A percentile compares a stretch with the other conserved stretches of the same genome.
Evolutionary conservation across 2,329 filamentous ascomycete genomes (phyloP).

Genomic region (Pseudogymnoascus sp.): DNA sequence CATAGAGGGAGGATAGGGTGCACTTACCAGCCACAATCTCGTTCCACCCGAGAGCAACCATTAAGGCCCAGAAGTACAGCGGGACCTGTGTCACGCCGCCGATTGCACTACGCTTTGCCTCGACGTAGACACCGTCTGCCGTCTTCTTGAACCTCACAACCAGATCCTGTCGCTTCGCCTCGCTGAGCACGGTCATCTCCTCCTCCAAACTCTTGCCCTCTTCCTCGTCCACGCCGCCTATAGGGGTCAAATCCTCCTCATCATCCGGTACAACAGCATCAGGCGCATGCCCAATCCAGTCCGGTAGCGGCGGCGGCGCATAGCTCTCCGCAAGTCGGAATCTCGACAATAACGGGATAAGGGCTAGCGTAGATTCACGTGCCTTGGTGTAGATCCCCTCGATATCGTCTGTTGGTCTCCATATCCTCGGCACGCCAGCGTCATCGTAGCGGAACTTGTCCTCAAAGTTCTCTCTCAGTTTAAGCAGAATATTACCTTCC

Average conservation of each 20-base stretch:
- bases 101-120: constrained; percentile 94
- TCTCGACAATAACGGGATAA: constrained; percentile 80
- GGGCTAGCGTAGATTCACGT: constrained; percentile 79
- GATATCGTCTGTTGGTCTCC: constrained; percentile 94
- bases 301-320: constrained; percentile 69
- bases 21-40: constrained; percentile 84
- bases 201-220: constrained; percentile 91
- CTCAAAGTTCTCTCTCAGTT: constrained; percentile 96
- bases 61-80: constrained; percentile 83
- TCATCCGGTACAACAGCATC: constrained; percentile 67
- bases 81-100: constrained; percentile 91
- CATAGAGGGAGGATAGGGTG: constrained; percentile 9
- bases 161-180: constrained; percentile 83
- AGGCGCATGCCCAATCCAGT: constrained; percentile 75
- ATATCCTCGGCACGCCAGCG: constrained; percentile 86
- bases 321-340: constrained; percentile 72
- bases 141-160: constrained; percentile 97
- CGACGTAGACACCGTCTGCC: constrained; percentile 93
- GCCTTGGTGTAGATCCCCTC: constrained; percentile 90
- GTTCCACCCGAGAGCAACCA: constrained; percentile 95
- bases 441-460: constrained; percentile 99
- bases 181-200: constrained; percentile 89
- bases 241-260: constrained; percentile 80
- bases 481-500: constrained; percentile 91
- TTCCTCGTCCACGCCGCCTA: constrained; percentile 89